Evolutionary conservation across 1,284 basidiomycete genomes (phyloP), one percentile per base, ranked within the genome.

Genomic region (Ustilago tritici): DNA sequence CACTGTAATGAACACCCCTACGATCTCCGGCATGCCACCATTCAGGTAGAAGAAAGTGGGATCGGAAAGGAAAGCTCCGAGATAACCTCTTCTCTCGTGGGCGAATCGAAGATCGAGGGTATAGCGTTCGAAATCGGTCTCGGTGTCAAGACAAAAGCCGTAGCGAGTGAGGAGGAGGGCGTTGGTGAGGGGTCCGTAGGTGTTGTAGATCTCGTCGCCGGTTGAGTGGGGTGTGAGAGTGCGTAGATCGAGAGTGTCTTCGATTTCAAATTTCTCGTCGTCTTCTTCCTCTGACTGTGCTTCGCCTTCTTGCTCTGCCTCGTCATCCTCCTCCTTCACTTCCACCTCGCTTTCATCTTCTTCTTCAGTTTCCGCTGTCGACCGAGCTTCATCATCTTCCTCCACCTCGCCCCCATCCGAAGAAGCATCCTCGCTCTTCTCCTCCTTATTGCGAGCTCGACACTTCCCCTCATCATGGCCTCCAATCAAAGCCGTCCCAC

Each of bases 171-270:
- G 65, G 5, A 85, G 68, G 17, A 74, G 64, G 2, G 82, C 65
- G 60, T 84, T 84, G 41, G 75, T 50, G 10, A 85, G 70, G 1
- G 68, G 49, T 4, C 84, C 84, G 62, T 85, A 85, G 12, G 78
- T 76, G 70, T 84, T 85, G 64, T 73, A 78, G 11, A 70, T 56
- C 54, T 84, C 81, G 1, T 71, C 65, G 6, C 60, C 62, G 3
- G 54, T 4, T 0, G 53, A 28, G 35, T 76, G 50, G 1, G 64
- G 23, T 11, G 35, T 28, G 8, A 69, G 50, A 5, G 71, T 74
- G 8, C 81, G 74, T 61, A 85, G 74, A 53, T 83, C 81, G 28
- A 84, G 74, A 0, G 81, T 81, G 56, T 80, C 76, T 8, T 43
- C 41, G 12, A 49, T 47, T n/a, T 62, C 64, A 28, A 53, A 0